phyloP scores from a whole-genome alignment of 2,329 filamentous ascomycete genomes.

The Xylariaceae sp. region DNA sequence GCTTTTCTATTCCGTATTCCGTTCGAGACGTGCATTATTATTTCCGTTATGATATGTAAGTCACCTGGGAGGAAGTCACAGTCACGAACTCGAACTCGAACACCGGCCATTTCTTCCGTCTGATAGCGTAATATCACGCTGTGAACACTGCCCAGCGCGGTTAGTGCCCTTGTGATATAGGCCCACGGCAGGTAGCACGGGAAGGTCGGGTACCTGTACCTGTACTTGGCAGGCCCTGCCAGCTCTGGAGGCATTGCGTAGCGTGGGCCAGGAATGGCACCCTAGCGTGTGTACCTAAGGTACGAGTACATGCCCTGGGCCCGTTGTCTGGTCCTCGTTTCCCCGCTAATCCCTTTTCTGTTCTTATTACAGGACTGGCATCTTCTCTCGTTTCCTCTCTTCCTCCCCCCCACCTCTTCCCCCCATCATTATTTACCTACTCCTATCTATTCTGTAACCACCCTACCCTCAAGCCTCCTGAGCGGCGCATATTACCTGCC shows the following conservation, averaged over 20 bases:
- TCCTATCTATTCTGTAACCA: too few relatives aligned
- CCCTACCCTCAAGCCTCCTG: constrained; percentile 22
- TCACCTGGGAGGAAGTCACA: too few relatives aligned
- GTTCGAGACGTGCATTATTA: not conserved
- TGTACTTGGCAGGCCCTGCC: too few relatives aligned
- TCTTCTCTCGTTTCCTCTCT: not conserved
- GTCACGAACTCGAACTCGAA: too few relatives aligned
- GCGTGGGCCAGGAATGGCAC: not conserved
- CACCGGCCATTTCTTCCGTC: too few relatives aligned
- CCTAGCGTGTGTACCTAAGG: not conserved
- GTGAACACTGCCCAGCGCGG: not conserved
- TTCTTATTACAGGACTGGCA: constrained; percentile 5
- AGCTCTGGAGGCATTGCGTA: not conserved
- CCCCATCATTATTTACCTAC: constrained; percentile 9
- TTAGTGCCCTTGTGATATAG: not conserved
- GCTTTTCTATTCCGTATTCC: not conserved
- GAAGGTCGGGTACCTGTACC: not conserved
- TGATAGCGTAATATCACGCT: not conserved
- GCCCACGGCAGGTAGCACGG: too few relatives aligned
- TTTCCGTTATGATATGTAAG: too few relatives aligned
- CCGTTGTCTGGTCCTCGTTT: constrained; percentile 14
- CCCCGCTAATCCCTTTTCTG: constrained; percentile 16
- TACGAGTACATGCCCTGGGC: not conserved
- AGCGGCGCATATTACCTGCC: constrained; percentile 15
- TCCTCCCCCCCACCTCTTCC: constrained; percentile 6